A percentile compares a stretch with the other conserved stretches of the same genome.
Conservation (phyloP, 2,329 filamentous ascomycete genomes). For the Fusarium marasasianum region DNA sequence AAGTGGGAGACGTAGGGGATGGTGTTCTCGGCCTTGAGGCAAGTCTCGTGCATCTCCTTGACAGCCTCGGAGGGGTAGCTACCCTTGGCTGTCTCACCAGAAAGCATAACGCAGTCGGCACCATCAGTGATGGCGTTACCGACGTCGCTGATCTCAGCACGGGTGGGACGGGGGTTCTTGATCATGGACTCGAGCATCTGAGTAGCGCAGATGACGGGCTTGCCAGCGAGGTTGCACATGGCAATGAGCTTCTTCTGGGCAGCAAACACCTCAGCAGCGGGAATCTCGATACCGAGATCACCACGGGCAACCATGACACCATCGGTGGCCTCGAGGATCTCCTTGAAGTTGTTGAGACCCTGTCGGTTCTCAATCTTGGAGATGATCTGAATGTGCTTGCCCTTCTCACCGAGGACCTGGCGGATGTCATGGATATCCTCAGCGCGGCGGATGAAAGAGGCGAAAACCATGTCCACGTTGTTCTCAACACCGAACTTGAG, state of each 20-base stretch:
- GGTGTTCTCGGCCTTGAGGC: slow-evolving; percentile 94
- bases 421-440: slow-evolving; percentile 95
- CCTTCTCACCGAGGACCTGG: slow-evolving; percentile 86
- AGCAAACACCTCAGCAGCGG: slow-evolving; percentile 97
- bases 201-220: slow-evolving; percentile 98
- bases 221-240: slow-evolving; percentile 99
- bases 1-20: slow-evolving; percentile 98
- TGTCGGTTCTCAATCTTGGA: slow-evolving; percentile 99
- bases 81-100: slow-evolving; percentile 98
- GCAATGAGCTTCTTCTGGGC: slow-evolving; percentile 99
- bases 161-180: slow-evolving; percentile 97
- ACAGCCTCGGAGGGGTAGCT: slow-evolving; percentile 93
- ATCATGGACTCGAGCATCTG: slow-evolving; percentile 99
- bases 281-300: slow-evolving; percentile 96
- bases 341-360: slow-evolving; percentile 99
- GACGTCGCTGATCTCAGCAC: slow-evolving; percentile 98
- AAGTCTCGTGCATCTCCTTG: slow-evolving; percentile 97
- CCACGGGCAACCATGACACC: slow-evolving; percentile 99
- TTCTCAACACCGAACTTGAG: slow-evolving; percentile 97
- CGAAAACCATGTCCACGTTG: slow-evolving; percentile 98
- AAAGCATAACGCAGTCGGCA: slow-evolving; percentile 99
- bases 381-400: slow-evolving; percentile 98
- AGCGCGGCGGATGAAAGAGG: slow-evolving; percentile 95
- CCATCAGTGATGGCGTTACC: slow-evolving; percentile 98
- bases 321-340: slow-evolving; percentile 95